Evolutionary conservation across 2,329 filamentous ascomycete genomes (phyloP).

Genomic region (Clonostachys rosea): DNA sequence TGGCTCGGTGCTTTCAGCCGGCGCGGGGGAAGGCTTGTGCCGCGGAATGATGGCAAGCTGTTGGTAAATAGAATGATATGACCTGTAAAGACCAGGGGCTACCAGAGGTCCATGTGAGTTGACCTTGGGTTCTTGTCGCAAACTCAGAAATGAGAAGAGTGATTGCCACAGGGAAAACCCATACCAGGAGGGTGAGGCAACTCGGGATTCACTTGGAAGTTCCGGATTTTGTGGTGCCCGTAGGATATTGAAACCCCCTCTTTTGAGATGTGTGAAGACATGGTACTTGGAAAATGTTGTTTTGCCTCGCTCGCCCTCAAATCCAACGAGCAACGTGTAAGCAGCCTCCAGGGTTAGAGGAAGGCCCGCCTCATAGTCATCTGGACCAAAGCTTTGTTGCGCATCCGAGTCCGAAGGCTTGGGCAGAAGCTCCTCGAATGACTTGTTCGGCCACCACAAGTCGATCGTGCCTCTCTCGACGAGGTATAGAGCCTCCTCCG

Average conservation of each 20-base stretch:
- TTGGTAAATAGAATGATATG: slow-evolving; percentile 68
- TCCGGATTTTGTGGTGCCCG: slow-evolving; percentile 48
- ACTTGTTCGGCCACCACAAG: slow-evolving; percentile 70
- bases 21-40: slow-evolving; percentile 47
- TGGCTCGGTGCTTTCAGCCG: slow-evolving; percentile 7
- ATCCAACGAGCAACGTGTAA: slow-evolving; percentile 78
- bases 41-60: slow-evolving; percentile 70
- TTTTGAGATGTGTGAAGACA: slow-evolving; percentile 81
- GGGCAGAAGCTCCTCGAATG: slow-evolving; percentile 44
- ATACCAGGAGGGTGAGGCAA: slow-evolving; percentile 2
- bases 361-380: slow-evolving; percentile 58
- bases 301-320: slow-evolving; percentile 57
- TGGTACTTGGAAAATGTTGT: slow-evolving; percentile 74
- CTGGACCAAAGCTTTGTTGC: slow-evolving; percentile 13
- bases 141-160: slow-evolving; percentile 43
- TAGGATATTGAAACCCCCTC: slow-evolving; percentile 76
- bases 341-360: slow-evolving; percentile 89
- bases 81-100: slow-evolving; percentile 59
- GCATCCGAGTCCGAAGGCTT: slow-evolving; percentile 13
- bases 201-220: slow-evolving; percentile 3
- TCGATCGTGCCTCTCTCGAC: slow-evolving; percentile 85
- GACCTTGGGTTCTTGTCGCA: slow-evolving; percentile 13
- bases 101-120: slow-evolving; percentile 52
- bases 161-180: slow-evolving; percentile 41
- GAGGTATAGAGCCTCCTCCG: slow-evolving; percentile 87